Conservation (phyloP, 352 stramenopile genomes). For the Phytophthora kernoviae region DNA sequence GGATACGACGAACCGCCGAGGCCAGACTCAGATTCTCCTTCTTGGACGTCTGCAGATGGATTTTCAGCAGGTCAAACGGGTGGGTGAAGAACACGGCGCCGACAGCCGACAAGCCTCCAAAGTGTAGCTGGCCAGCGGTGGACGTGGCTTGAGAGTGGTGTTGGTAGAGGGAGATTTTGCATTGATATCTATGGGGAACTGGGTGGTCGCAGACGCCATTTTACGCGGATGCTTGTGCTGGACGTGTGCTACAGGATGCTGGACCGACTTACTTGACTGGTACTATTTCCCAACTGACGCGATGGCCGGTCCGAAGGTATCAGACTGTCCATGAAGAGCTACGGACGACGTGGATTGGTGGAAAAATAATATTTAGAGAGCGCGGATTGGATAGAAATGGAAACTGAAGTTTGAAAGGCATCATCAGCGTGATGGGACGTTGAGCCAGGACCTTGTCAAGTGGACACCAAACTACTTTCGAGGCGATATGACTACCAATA, state of each 20-base stretch:
- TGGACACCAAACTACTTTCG: no score
- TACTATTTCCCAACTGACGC: slow-evolving; percentile 5
- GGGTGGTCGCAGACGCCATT: background rate
- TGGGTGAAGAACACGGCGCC: slow-evolving; percentile 88
- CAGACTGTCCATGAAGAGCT: slow-evolving; percentile 8
- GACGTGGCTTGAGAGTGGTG: slow-evolving; percentile 18
- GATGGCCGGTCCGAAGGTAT: background rate
- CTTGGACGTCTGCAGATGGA: slow-evolving; percentile 82
- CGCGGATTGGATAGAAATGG: slow-evolving; percentile 15
- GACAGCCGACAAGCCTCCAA: slow-evolving; percentile 83
- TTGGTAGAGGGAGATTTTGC: background rate
- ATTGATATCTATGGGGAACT: background rate
- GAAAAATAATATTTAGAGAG: background rate
- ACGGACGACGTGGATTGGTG: slow-evolving; percentile 11
- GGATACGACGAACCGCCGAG: slow-evolving; percentile 55
- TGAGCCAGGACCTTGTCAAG: no score
- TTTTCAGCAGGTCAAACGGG: slow-evolving; percentile 84
- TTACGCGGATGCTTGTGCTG: background rate
- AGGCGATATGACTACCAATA: no score
- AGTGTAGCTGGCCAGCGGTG: slow-evolving; percentile 67
- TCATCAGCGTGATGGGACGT: slow-evolving; percentile 23
- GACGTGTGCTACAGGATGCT: background rate
- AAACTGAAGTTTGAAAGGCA: background rate
- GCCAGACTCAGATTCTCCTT: slow-evolving; percentile 68
- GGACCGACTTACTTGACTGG: slow-evolving; percentile 7